A percentile compares a stretch with the other conserved stretches of the same genome.
Evolutionary conservation across 495 filamentous ascomycete genomes (phyloP).

Genomic region (Penicillium cataractarum): DNA sequence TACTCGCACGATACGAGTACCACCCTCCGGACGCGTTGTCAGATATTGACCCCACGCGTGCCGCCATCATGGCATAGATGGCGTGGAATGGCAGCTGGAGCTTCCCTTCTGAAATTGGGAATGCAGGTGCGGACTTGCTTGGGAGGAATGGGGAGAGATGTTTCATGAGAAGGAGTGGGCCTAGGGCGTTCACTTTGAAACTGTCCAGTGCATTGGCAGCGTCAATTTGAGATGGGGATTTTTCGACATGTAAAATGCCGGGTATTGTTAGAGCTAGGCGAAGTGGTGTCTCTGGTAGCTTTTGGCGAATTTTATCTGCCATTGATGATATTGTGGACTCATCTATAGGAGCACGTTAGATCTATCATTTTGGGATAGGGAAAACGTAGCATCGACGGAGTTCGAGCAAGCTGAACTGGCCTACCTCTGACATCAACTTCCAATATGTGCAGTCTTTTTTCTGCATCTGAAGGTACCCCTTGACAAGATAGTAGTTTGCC

Average conservation of each 20-base stretch:
- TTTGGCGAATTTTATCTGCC: conserved; percentile 36
- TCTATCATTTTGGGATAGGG: neutral
- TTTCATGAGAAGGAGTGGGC: conserved; percentile 75
- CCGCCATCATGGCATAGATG: conserved; percentile 71
- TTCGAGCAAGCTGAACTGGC: neutral
- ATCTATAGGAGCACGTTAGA: conserved; percentile 29
- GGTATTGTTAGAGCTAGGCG: conserved; percentile 72
- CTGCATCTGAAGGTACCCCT: conserved; percentile 30
- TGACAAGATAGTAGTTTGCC: conserved; percentile 56
- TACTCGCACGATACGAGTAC: conserved; percentile 76
- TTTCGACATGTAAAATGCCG: conserved; percentile 76
- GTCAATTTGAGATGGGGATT: conserved; percentile 65
- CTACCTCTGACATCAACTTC: conserved; percentile 63
- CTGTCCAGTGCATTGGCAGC: conserved; percentile 58
- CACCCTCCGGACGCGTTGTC: conserved; percentile 74
- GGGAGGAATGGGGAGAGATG: conserved; percentile 72
- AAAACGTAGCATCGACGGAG: neutral
- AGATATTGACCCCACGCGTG: conserved; percentile 72
- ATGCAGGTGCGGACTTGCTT: conserved; percentile 41
- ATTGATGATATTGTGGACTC: conserved; percentile 46
- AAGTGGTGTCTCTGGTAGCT: conserved; percentile 61
- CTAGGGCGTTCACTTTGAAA: conserved; percentile 71
- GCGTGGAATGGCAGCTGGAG: conserved; percentile 49
- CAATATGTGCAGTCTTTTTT: conserved; percentile 57
- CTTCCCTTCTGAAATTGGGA: conserved; percentile 9